These are phyloP conservation scores for Phylloporus arenicola DNA, from an alignment of 768 basidiomycete genomes.

Conservation along the genomic window DNA sequence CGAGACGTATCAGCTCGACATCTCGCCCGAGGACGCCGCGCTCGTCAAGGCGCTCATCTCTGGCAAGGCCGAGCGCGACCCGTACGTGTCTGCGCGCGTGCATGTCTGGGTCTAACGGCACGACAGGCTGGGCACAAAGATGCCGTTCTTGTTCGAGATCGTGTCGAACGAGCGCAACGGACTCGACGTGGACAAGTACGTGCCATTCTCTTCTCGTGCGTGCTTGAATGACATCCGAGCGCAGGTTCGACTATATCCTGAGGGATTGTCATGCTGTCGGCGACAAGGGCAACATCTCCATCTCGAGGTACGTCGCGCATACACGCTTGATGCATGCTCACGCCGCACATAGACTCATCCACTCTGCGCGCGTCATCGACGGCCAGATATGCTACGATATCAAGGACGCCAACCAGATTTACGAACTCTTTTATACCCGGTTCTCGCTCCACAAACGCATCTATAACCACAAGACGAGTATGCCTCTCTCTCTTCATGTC, in stretches of 20 bases:
- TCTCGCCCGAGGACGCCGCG: conserved; percentile 43
- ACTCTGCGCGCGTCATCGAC: conserved; percentile 70
- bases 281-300: conserved; percentile 48
- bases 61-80: conserved; percentile 49
- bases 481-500: neutral
- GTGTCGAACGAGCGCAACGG: conserved; percentile 80
- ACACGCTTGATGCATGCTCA: neutral
- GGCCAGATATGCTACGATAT: conserved; percentile 75
- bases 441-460: conserved; percentile 78
- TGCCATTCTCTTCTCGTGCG: neutral
- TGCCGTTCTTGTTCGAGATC: conserved; percentile 76
- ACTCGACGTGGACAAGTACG: conserved; percentile 80
- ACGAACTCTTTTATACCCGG: conserved; percentile 66
- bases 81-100: conserved; percentile 34
- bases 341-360: conserved; percentile 49
- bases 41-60: conserved; percentile 79
- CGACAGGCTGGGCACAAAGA: conserved; percentile 39
- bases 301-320: conserved; percentile 35
- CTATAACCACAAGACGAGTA: conserved; percentile 76
- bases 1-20: conserved; percentile 45
- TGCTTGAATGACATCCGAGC: neutral
- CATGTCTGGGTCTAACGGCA: neutral
- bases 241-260: conserved; percentile 77
- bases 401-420: conserved; percentile 74
- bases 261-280: conserved; percentile 72